Percentiles rank a stretch among this genome's conserved stretches.
phyloP scores from a whole-genome alignment of 2,329 filamentous ascomycete species.

The Fusarium anguioides region DNA sequence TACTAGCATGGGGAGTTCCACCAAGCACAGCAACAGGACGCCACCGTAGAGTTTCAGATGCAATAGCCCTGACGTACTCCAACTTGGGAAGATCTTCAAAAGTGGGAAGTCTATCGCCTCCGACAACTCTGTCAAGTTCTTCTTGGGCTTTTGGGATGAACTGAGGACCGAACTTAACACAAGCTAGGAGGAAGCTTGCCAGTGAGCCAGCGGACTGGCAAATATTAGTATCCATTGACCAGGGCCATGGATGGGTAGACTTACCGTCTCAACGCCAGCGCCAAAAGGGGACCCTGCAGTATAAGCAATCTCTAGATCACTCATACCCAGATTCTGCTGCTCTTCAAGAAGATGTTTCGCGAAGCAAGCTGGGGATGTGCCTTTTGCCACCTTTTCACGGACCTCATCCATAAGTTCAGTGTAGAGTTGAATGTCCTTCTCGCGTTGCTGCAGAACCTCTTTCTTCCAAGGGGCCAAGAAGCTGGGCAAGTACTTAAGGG shows the following conservation, averaged over 20 bases:
- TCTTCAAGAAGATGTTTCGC: conserved; percentile 56
- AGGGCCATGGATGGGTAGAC: rapidly evolving
- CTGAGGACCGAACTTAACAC: conserved; percentile 61
- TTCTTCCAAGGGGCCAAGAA: conserved; percentile 56
- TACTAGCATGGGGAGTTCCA: conserved; percentile 60
- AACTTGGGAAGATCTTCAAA: conserved; percentile 53
- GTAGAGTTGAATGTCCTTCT: conserved; percentile 54
- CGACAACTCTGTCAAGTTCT: conserved; percentile 54
- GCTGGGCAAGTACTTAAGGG: conserved; percentile 52
- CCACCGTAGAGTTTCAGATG: conserved; percentile 55
- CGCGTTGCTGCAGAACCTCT: conserved; percentile 50
- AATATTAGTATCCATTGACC: rapidly evolving
- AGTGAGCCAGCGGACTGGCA: conserved; percentile 57
- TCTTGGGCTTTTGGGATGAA: conserved; percentile 57
- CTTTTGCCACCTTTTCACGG: conserved; percentile 47
- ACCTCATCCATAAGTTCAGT: conserved; percentile 56
- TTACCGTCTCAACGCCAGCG: conserved; percentile 56
- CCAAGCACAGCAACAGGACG: conserved; percentile 55
- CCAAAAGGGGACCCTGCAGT: conserved; percentile 59
- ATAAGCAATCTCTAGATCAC: conserved; percentile 57
- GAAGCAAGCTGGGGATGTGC: conserved; percentile 54
- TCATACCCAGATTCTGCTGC: conserved; percentile 54
- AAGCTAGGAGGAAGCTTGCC: conserved; percentile 63
- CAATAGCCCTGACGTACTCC: conserved; percentile 52
- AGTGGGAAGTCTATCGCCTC: conserved; percentile 50